Evolutionary conservation across 441 rosid genomes (phyloP), one percentile per base, ranked within the genome.

Genomic region (Adansonia gregorii): DNA sequence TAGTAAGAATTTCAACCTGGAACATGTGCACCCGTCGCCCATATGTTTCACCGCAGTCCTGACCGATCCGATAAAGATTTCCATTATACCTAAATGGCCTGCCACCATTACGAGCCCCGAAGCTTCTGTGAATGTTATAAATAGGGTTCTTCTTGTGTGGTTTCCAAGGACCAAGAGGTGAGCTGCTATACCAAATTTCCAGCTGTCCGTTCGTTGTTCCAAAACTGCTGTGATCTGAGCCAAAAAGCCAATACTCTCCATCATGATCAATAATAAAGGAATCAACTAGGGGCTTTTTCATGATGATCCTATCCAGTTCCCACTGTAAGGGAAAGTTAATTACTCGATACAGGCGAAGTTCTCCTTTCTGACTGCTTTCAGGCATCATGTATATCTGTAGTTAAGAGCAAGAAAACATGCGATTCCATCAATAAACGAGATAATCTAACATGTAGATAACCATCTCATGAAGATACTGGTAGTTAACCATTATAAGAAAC

Each of bases 91-190:
- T 43, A 83, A 96, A 93, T 8, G 96, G 93, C 74, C 98, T 87
- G 80, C 99, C 99, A 45, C 94, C 99, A 73, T 96, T 96, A 73
- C 99, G 91, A 14, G 99, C 98, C 45, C 98, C 99, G 54, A 79
- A 65, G 58, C 86, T 87, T 72, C 70, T 87, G 76, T 87, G 74
- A 6, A 83, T 81, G 55, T 93, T 94, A 75, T 96, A 88, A 59
- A 96, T 80, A 43, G 98, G 99, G 77, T 94, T 94, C 83, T 86
- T 89, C 87, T 88, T 93, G 90, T 96, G 98, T 35, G 91, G 94
- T 83, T 83, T 90, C 97, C 97, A 96, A 14, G 98, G 96, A 60
- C 99, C 99, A 55, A 96, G 86, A 35, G 98, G 99, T 4, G 96
- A 88, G 86, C 60, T 86, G 55, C 96, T 87, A 55, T 92, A 87